Base-by-base conservation (phyloP, 2,329 filamentous ascomycete genomes). In the Teratosphaeriaceae sp. region DNA sequence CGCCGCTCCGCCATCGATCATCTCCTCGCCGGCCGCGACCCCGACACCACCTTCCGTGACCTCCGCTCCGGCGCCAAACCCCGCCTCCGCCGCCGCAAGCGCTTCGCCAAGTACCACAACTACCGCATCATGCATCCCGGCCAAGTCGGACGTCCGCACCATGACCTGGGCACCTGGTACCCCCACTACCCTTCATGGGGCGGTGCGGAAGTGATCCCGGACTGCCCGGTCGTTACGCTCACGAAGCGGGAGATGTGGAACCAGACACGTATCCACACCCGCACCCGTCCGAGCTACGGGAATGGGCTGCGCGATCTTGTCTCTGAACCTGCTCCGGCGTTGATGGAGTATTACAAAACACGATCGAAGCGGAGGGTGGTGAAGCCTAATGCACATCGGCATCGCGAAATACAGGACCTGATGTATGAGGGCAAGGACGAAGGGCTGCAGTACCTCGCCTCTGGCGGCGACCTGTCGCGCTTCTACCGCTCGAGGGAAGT, bases 51-150 rank as follows among this genome's bases (percentile, higher is more conserved):
- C 24, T 53, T 50, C 40, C 29, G 7, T n/a, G 49, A 53, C 40
- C 40, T 49, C 16, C 47, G 51, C 24, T 53, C 49, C 1, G 35
- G 41, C 9, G 36, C 49, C 18, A 44, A 49, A 41, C 43, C 49
- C 20, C 40, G 37, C 19, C 33, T 45, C 18, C 49, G 51, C 5
- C 18, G 38, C n/a, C 43, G 31, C 9, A 30, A n/a, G 6, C 33
- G 44, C 11, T 26, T 38, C 6, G 26, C 40, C 8, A 50, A 52
- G 22, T 52, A 51, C 31, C 50, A 40, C 35, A 18, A n/a, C 23
- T 46, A 40, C 36, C 24, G 27, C 19, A 16, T 16, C 26, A 38
- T 50, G 34, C 50, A 51, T 23, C 41, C 37, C 11, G 49, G 49
- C 16, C 43, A 46, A 40, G 38, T 46, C 9, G 24, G 42, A 15